Percentiles rank a stretch among this genome's conserved stretches.
Conservation (phyloP, 108 stramenopile species). For the Skeletonema grethae region DNA sequence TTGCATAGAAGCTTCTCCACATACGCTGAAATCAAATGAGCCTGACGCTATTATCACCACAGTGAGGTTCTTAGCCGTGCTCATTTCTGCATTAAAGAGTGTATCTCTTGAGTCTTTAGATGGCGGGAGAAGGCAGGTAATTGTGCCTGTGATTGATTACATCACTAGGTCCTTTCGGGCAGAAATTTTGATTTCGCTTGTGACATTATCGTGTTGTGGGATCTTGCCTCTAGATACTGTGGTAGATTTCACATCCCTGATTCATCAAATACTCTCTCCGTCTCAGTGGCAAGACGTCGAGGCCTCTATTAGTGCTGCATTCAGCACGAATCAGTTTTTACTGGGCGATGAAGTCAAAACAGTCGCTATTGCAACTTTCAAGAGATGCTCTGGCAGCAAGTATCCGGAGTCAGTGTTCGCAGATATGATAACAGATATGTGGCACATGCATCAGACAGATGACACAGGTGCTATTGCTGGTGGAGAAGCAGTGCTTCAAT, state of each 20-base stretch:
- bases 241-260: slow-evolving; percentile 10
- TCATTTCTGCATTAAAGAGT: slow-evolving; percentile 17
- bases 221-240: slow-evolving; percentile 15
- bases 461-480: slow-evolving; percentile 30
- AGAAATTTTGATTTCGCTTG: slow-evolving; percentile 19
- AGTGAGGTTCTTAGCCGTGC: slow-evolving; percentile 15
- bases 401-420: slow-evolving; percentile 18
- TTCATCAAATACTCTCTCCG: slow-evolving; percentile 8
- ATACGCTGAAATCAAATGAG: slow-evolving; percentile 22
- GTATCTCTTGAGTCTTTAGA: slow-evolving; percentile 14
- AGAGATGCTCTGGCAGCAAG: slow-evolving; percentile 9
- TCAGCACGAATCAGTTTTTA: slow-evolving; percentile 21
- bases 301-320: slow-evolving; percentile 14
- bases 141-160: slow-evolving; percentile 13
- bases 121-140: slow-evolving; percentile 2
- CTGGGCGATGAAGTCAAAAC: slow-evolving; percentile 30
- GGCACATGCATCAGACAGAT: slow-evolving; percentile 40
- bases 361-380: slow-evolving; percentile 17
- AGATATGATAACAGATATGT: slow-evolving; percentile 25
- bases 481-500: slow-evolving; percentile 31
- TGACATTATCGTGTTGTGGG: slow-evolving; percentile 21
- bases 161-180: slow-evolving; percentile 9
- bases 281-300: slow-evolving; percentile 32
- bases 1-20: slow-evolving; percentile 29
- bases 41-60: slow-evolving; percentile 14